Percentiles rank a stretch among this genome's conserved stretches.
These are phyloP conservation scores for Gracilaria vermiculophylla DNA, from an alignment of 23 red algal species.

Conservation along the genomic window DNA sequence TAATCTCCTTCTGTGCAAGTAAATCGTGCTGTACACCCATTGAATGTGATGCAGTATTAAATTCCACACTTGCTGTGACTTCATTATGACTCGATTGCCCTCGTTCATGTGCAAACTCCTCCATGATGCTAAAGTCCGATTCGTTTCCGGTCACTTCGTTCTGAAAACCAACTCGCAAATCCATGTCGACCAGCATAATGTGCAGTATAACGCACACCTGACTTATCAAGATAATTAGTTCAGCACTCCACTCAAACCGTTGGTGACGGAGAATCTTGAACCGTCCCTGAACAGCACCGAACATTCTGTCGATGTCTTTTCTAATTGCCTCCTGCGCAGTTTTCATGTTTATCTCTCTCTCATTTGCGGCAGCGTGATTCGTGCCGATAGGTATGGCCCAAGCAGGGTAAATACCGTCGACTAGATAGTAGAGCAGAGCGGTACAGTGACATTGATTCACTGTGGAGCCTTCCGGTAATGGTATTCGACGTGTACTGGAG, in stretches of 20 bases:
- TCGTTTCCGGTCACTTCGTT: not conserved
- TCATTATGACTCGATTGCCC: no score
- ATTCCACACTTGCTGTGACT: no score
- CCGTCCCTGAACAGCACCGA: conserved; percentile 40
- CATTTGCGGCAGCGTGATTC: not conserved
- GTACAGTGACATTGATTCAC: not conserved
- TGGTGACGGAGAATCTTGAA: conserved; percentile 21
- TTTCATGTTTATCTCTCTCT: not conserved
- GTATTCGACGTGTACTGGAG: not conserved
- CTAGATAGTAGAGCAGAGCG: conserved; percentile 2
- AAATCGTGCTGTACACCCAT: not conserved
- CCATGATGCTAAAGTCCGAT: not conserved
- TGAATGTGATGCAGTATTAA: no score
- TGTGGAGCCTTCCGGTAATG: conserved; percentile 26
- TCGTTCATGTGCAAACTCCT: not conserved
- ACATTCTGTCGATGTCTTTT: conserved; percentile 42
- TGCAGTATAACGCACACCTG: conserved; percentile 50
- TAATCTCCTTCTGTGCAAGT: not conserved
- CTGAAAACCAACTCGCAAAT: not conserved
- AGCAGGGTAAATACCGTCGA: no score
- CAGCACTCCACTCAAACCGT: conserved; percentile 11
- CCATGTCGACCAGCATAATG: conserved; percentile 38
- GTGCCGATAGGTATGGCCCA: conserved; percentile 24
- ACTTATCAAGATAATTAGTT: conserved; percentile 13
- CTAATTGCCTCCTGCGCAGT: not conserved